Evolutionary conservation across 306 rosid genomes (phyloP), one percentile per base, ranked within the genome.

Genomic region (Castanea mollissima): DNA sequence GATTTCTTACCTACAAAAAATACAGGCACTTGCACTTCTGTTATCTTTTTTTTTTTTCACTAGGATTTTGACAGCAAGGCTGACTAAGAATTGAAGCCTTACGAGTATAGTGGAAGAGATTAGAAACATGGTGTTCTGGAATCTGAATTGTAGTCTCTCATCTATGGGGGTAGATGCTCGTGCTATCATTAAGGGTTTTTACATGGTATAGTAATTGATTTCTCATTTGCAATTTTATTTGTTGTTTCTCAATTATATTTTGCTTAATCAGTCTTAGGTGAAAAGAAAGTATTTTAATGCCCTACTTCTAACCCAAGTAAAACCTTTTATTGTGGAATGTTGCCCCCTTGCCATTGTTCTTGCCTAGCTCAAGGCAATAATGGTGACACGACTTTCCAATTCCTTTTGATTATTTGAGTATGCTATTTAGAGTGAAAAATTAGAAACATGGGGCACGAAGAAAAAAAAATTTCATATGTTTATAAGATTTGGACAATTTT

Each of bases 131-230:
- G 59, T 49, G n/a, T 76, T 8, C 49, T 70, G 77, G 58, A 41
- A 31, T 65, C 25, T 55, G 60, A 23, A 70, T 27, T 78, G 46
- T 70, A 76, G 69, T 72, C 71, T 65, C 73, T 25, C 31, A 44
- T 31, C 34, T 71, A 6, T 71, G 29, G 29, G 59, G 54, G 74
- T 59, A 72, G n/a, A 55, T 76, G 71, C 55, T 27, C 44, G 35
- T 55, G 71, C 70, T 51, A n/a, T 71, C 63, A 6, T n/a, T 46
- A 44, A n/a, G 82, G 64, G 49, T 75, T 71, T 38, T 8, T 60
- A 75, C 76, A 56, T 78, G 78, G 78, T 60, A 56, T 21, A 76
- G 74, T 31, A 32, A 55, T 56, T 54, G 71, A 34, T 84, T 82
- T 59, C 34, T 54, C 14, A 8, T 12, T 68, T 38, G 55, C 74